Evolutionary conservation across 345 rosid genomes (phyloP).

Genomic region (Passiflora organensis): DNA sequence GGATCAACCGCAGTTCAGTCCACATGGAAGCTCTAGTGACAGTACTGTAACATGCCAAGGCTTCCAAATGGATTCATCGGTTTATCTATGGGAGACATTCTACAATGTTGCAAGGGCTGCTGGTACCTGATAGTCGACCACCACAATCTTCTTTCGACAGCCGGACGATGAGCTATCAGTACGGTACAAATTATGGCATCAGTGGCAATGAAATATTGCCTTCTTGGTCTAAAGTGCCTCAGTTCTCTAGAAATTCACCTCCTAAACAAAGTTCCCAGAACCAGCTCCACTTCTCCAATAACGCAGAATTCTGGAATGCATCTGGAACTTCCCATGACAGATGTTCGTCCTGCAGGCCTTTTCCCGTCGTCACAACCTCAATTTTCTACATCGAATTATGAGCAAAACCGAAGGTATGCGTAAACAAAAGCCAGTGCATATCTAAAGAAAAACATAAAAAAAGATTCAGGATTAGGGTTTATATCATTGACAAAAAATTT

Average conservation of each 20-base stretch:
- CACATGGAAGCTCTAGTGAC: conserved; percentile 58
- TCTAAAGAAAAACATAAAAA: no score
- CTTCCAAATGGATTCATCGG: conserved; percentile 43
- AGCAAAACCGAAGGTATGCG: conserved; percentile 34
- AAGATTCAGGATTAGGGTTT: conserved; percentile 36
- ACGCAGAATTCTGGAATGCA: conserved; percentile 87
- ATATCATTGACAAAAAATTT: conserved; percentile 9
- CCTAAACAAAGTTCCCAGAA: conserved; percentile 42
- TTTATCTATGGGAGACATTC: conserved; percentile 44
- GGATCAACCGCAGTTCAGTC: conserved; percentile 57
- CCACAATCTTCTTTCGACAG: conserved; percentile 30
- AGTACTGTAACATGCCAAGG: conserved; percentile 59
- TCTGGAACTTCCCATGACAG: conserved; percentile 41
- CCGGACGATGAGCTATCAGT: conserved; percentile 31
- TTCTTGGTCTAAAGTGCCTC: conserved; percentile 59
- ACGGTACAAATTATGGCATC: conserved; percentile 32
- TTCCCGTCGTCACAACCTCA: conserved; percentile 56
- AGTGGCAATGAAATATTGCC: conserved; percentile 34
- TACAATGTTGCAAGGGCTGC: conserved; percentile 49
- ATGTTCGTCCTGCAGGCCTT: conserved; percentile 52
- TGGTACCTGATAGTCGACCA: conserved; percentile 33
- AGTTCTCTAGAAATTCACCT: conserved; percentile 57
- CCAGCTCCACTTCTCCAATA: conserved; percentile 82
- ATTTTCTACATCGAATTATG: conserved; percentile 38
- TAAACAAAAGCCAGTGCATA: no score